Base-by-base conservation (phyloP, 805 yeast genomes). In the Soucietia sequanensis region DNA sequence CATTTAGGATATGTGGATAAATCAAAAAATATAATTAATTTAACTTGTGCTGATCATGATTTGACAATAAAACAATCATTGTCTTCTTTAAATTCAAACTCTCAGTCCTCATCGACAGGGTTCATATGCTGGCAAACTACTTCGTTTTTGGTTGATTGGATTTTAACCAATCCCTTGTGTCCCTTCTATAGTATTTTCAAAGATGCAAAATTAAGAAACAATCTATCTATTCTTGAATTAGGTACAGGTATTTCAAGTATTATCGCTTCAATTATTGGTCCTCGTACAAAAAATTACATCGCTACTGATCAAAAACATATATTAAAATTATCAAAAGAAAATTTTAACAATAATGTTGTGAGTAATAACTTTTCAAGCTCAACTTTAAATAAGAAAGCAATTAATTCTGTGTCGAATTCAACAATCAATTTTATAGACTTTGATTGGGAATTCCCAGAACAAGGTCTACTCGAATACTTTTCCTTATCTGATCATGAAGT, bases 171-270 rank as follows among this genome's bases (percentile, higher is more conserved):
- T 6, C 34, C 33, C 19, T n/a, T n/a, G n/a, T 55, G 63, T 28
- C 70, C 70, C 1, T 47, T 67, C 14, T 23, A 33, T 27, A 21
- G 29, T 13, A n/a, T 18, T 19, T 21, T 51, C 37, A 25, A 24
- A 23, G 25, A 27, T 27, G n/a, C 32, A 17, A 14, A 8, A 10
- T n/a, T 14, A 13, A 17, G 29, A n/a, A 7, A 27, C 29, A 7
- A 13, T 11, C 15, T 23, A 6, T 38, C 47, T 1, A 67, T 78
- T 0, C 56, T 81, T 6, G 89, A 81, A 41, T 48, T 81, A 4
- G 89, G 89, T 0, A 56, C 84, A 10, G 89, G 89, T 0, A 70
- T 72, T 0, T 65, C 77, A 3, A 85, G 81, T 0, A 47, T 80
- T 3, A 50, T 73, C 6, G 75, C 76, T 0, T 57, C 54, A 35